Conservation (phyloP, 169 alveolate species). For the Cryptosporidium muris region DNA sequence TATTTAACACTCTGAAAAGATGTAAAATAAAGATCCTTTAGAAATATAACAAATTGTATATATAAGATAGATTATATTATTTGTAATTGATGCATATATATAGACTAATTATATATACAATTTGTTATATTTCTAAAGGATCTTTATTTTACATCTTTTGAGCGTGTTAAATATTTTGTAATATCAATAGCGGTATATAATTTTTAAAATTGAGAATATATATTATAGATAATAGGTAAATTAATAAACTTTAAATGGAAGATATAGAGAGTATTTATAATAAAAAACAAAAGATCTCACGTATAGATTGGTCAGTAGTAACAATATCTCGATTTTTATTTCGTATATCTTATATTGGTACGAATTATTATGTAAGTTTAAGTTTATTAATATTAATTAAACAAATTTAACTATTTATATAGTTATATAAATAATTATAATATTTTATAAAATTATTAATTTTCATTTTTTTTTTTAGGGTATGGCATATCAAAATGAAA, state of each 20-base stretch:
- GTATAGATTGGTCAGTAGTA: constrained; percentile 61
- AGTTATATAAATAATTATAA: not conserved
- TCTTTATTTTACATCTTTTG: no score
- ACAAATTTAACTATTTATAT: not conserved
- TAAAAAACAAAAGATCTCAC: constrained; percentile 8
- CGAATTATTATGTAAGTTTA: constrained; percentile 66
- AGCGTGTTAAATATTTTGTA: no score
- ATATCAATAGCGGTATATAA: no score
- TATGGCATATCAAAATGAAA: constrained; percentile 70
- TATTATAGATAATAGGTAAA: no score
- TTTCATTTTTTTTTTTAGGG: constrained; percentile 24
- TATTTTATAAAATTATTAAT: not conserved
- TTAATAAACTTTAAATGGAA: not conserved
- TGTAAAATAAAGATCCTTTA: no score
- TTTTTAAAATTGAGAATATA: no score
- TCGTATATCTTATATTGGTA: constrained; percentile 66
- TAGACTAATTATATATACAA: no score
- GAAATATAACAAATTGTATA: no score
- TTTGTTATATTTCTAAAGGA: no score
- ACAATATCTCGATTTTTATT: constrained; percentile 48
- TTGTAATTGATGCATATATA: no score
- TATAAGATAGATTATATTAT: no score
- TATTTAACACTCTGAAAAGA: no score
- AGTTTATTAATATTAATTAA: not conserved
- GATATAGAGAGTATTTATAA: constrained; percentile 1